Evolutionary conservation across 2,329 filamentous ascomycete genomes (phyloP), one percentile per base, ranked within the genome.

Genomic region (Rugonectria rugulosa): DNA sequence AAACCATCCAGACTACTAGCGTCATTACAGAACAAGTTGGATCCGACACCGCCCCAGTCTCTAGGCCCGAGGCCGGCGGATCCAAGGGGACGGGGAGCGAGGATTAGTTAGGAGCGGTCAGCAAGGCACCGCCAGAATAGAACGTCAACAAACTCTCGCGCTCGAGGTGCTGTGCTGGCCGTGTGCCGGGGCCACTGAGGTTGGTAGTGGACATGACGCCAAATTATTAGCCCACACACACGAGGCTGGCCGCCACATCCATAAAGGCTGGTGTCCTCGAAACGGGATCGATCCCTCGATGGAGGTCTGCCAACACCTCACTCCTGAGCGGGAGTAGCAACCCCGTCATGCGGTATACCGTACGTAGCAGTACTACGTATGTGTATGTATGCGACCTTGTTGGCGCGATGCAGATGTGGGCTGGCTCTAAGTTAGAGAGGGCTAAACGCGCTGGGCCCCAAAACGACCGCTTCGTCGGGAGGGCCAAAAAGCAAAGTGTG

Each of bases 31-130:
- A n/a, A 31, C 54, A 57, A 63, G 61, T 58, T 56, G 49, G 53
- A n/a, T 52, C 62, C 57, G 63, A 68, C 65, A 67, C 65, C 65
- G 65, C 65, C 62, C 56, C 45, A 62, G 48, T 42, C 53, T 46
- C 61, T 66, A 68, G 62, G 53, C 59, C 52, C 55, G 40, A 63
- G 48, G 46, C 54, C 57, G 65, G 63, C 58, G 59, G 59, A 41
- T 53, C 52, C 63, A 63, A 63, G 57, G 40, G 61, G 56, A 62
- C 56, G 65, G 63, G 60, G 64, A 57, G 49, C 54, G 47, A 59
- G 53, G 54, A 53, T 47, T 63, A 42, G 53, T 47, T 63, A 42
- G 63, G 61, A 40, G 65, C 65, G 65, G 65, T 67, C 65, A 67
- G 65, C 65, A 50, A 57, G 44, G 56, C 47, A 23, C 36, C 50